These are phyloP conservation scores for Fonsecaea erecta DNA, from an alignment of 2,329 filamentous ascomycete genomes.

Conservation along the genomic window DNA sequence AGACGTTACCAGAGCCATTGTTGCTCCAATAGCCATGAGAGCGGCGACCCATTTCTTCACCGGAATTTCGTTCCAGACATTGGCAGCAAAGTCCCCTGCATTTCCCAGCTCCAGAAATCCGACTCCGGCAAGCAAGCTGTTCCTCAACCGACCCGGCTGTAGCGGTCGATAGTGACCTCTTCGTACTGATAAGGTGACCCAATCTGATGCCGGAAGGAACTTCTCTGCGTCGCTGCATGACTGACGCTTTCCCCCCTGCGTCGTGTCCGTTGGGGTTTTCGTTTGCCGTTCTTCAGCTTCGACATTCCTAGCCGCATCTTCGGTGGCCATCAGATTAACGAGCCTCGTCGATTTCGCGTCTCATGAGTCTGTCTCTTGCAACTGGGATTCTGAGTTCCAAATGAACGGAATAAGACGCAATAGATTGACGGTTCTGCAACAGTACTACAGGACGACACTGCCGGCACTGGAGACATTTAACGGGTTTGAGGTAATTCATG, in stretches of 20 bases:
- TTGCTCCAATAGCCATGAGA: slow-evolving; percentile 60
- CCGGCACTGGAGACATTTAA: not conserved
- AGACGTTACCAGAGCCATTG: slow-evolving; percentile 51
- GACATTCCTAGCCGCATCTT: not conserved
- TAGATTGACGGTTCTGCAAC: not conserved
- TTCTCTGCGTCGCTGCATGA: not conserved
- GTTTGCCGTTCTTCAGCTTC: not conserved
- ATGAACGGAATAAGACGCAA: not conserved
- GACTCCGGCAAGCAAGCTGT: slow-evolving; percentile 47
- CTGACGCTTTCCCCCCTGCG: not conserved
- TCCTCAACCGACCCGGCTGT: slow-evolving; percentile 26
- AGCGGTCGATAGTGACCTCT: not conserved
- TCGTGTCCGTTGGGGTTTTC: not conserved
- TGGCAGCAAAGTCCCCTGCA: slow-evolving; percentile 62
- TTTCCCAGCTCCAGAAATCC: slow-evolving; percentile 62
- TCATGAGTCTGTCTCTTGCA: not conserved
- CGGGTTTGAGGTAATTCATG: not conserved
- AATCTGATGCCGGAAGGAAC: not conserved
- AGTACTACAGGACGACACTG: not conserved
- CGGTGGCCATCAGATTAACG: not conserved
- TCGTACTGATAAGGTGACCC: not conserved
- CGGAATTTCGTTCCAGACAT: slow-evolving; percentile 61
- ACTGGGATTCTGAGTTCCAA: not conserved
- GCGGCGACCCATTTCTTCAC: slow-evolving; percentile 55
- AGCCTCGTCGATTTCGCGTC: not conserved